Conservation (phyloP, 371 early-diverging fungal genomes). For the Mucor sp. region DNA sequence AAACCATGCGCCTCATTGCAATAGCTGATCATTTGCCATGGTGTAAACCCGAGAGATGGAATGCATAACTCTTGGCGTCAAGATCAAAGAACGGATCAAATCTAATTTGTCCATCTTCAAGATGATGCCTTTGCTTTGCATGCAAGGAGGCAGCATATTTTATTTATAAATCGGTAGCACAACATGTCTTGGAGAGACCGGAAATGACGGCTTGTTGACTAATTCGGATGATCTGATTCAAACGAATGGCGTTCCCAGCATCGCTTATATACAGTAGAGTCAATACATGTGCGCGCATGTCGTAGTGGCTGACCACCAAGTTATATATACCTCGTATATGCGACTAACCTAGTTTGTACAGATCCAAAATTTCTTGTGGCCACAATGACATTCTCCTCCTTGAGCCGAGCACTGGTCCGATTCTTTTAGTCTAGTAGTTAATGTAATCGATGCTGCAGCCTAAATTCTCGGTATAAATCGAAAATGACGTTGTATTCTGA, state of each 20-base stretch:
- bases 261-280: neutral
- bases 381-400: neutral
- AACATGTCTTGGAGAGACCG: neutral
- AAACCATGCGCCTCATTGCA: neutral
- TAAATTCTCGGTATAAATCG: neutral
- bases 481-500: neutral
- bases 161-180: neutral
- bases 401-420: neutral
- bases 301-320: neutral
- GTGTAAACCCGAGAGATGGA: neutral
- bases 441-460: neutral
- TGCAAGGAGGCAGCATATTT: neutral
- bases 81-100: neutral
- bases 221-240: neutral
- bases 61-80: neutral
- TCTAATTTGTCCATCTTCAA: neutral
- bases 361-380: neutral
- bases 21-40: neutral
- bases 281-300: neutral
- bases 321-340: neutral
- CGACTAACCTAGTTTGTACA: neutral
- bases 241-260: neutral
- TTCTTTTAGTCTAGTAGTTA: neutral
- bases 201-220: conserved; percentile 2
- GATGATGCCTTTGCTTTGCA: neutral